Evolutionary conservation across 176 grass and related monocot genomes (phyloP), one percentile per base, ranked within the genome.

Genomic region (Oryza longistaminata): DNA sequence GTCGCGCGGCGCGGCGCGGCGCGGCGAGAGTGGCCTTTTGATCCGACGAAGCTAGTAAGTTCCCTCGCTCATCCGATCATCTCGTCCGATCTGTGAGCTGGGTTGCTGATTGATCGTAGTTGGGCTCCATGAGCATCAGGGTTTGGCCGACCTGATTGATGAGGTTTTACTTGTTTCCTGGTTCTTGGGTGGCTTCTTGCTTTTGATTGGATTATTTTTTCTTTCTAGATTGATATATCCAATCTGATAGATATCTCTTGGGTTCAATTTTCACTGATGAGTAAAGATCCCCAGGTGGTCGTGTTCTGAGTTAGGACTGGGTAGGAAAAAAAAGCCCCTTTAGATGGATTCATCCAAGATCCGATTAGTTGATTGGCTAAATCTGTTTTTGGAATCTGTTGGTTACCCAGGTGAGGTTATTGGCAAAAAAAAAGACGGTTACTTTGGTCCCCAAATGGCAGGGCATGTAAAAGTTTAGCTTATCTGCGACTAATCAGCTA

Each of bases 21-120:
- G 34, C 7, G 58, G 58, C 19, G 58, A 9, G 58, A n/a, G 58
- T 14, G 58, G 66, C 33, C 73, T 24, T 24, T 71, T 65, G 84
- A 90, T 86, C 88, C 79, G 73, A 19, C 14, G n/a, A 27, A 73
- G 45, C 35, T 77, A 55, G 88, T 90, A 37, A 82, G 83, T 27
- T 67, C 17, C 13, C 83, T 31, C 49, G 13, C 78, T 78, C 67
- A 9, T 71, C 68, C 49, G 19, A 61, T 69, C 45, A 68, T 31
- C 31, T 25, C 37, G 49, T 75, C 37, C 46, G 76, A 61, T 53
- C 14, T 15, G 33, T 25, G 55, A 55, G 55, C 78, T 58, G 35
- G 43, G 13, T 35, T 73, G 22, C 37, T 24, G 26, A 2, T 34
- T 44, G 67, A 67, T 86, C 66, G 58, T 44, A 24, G 33, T 66